Evolutionary conservation across 176 grass and related monocot genomes (phyloP).

Genomic region (Lolium perenne): DNA sequence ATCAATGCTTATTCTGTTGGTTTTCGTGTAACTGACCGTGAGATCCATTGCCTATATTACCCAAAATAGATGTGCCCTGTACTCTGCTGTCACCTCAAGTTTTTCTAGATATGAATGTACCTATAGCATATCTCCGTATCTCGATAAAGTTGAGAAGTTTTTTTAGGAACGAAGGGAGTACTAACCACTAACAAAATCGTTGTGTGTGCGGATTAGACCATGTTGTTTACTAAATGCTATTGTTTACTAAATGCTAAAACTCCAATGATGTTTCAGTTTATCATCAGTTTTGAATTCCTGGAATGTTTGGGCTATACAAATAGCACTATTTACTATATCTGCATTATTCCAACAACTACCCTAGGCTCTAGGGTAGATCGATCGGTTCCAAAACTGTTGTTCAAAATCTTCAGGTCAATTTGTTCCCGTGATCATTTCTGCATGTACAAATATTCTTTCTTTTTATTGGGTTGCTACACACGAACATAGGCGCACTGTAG

Average conservation of each 20-base stretch:
- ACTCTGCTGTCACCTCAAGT: no score
- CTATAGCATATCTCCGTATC: no score
- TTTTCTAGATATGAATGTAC: no score
- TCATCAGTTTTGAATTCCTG: slow-evolving; percentile 8
- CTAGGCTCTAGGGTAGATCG: background rate
- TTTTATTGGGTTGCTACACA: background rate
- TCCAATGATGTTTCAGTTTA: background rate
- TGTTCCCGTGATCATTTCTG: background rate
- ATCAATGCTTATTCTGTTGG: no score
- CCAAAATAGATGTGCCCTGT: no score
- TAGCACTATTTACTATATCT: background rate
- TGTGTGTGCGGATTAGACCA: slow-evolving; percentile 45
- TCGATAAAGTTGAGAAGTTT: no score
- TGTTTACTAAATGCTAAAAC: slow-evolving; percentile 1
- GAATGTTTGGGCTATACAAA: background rate
- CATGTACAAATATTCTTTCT: no score
- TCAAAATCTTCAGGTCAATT: background rate
- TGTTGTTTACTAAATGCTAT: no score
- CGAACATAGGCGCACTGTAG: slow-evolving; percentile 24
- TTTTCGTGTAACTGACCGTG: no score
- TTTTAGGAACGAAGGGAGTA: no score
- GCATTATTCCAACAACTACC: slow-evolving; percentile 9
- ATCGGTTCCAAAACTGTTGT: background rate
- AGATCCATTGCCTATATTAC: no score
- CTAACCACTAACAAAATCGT: slow-evolving; percentile 25